Percentiles rank a stretch among this genome's conserved stretches.
These are phyloP conservation scores for Lactifluus piperatus DNA, from an alignment of 768 basidiomycete species.

Conservation along the genomic window DNA sequence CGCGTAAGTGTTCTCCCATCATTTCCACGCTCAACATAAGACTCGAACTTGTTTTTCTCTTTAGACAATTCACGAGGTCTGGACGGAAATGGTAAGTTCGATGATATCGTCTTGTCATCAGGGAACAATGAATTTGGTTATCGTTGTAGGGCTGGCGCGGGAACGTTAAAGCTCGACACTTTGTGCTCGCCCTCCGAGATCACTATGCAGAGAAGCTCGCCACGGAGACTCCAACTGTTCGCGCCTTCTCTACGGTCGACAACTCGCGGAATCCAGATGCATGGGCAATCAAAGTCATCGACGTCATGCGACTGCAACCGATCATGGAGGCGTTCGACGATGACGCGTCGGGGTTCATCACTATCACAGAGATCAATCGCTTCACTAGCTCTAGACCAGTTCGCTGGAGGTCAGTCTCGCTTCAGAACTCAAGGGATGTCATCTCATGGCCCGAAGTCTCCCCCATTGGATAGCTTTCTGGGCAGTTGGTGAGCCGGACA, in stretches of 20 bases:
- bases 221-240: not conserved
- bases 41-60: not conserved
- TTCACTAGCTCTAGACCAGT: slow-evolving; percentile 18
- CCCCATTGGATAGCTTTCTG: slow-evolving; percentile 28
- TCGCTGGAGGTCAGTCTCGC: slow-evolving; percentile 23
- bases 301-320: slow-evolving; percentile 19
- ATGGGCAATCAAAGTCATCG: slow-evolving; percentile 25
- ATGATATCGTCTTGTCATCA: not conserved
- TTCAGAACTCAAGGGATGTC: not conserved
- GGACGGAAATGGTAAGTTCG: slow-evolving; percentile 23
- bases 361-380: slow-evolving; percentile 15
- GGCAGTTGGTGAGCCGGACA: slow-evolving; percentile 18
- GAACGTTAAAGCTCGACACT: slow-evolving; percentile 15
- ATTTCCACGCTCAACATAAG: not conserved
- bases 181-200: slow-evolving; percentile 26
- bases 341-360: slow-evolving; percentile 29
- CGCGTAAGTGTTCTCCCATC: not conserved
- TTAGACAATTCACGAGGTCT: slow-evolving; percentile 5
- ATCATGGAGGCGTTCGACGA: slow-evolving; percentile 30
- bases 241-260: not conserved
- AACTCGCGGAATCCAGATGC: slow-evolving; percentile 15
- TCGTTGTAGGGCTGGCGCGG: slow-evolving; percentile 14
- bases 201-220: slow-evolving; percentile 24
- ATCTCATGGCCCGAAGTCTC: slow-evolving; percentile 14
- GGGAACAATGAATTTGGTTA: not conserved